These are phyloP conservation scores for Pezicula carpinea DNA, from an alignment of 2,329 filamentous ascomycete genomes.

Conservation along the genomic window DNA sequence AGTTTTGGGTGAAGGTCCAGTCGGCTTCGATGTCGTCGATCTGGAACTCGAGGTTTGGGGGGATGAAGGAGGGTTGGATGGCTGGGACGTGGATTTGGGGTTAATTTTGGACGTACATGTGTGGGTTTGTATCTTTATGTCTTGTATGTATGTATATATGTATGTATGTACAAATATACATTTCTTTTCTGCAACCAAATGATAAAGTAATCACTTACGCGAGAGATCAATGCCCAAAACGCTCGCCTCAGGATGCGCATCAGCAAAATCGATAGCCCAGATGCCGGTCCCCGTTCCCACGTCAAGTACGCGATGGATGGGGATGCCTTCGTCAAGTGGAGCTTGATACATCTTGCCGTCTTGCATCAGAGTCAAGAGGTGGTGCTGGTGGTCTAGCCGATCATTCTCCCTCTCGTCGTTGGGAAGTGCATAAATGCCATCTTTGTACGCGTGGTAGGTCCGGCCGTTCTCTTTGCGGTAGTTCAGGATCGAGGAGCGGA, in stretches of 20 bases:
- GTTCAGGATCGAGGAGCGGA: constrained; percentile 1
- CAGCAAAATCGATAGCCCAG: constrained; percentile 7
- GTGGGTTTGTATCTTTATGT: no score
- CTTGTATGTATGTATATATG: no score
- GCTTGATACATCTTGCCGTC: background rate
- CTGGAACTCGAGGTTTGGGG: constrained; percentile 57
- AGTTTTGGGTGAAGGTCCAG: constrained; percentile 16
- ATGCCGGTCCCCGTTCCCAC: constrained; percentile 4
- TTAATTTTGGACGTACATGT: no score
- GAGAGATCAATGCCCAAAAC: constrained; percentile 27
- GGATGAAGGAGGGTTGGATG: constrained; percentile 42
- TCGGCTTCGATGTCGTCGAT: constrained; percentile 51
- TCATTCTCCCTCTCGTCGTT: constrained; percentile 2
- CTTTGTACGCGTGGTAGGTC: constrained; percentile 8
- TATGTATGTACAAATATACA: no score
- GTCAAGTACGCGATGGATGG: constrained; percentile 2
- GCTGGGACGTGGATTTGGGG: no score
- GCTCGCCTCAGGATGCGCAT: constrained; percentile 1
- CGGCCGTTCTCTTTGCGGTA: constrained; percentile 3
- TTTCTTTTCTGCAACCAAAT: no score
- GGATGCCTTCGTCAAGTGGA: background rate
- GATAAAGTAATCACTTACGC: constrained; percentile 12
- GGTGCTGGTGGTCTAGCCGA: constrained; percentile 2
- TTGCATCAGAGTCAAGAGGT: background rate
- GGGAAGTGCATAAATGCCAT: constrained; percentile 4